Percentiles rank a stretch among this genome's conserved stretches.
Evolutionary conservation across 768 basidiomycete genomes (phyloP).

Genomic region (Leccinum broughii): DNA sequence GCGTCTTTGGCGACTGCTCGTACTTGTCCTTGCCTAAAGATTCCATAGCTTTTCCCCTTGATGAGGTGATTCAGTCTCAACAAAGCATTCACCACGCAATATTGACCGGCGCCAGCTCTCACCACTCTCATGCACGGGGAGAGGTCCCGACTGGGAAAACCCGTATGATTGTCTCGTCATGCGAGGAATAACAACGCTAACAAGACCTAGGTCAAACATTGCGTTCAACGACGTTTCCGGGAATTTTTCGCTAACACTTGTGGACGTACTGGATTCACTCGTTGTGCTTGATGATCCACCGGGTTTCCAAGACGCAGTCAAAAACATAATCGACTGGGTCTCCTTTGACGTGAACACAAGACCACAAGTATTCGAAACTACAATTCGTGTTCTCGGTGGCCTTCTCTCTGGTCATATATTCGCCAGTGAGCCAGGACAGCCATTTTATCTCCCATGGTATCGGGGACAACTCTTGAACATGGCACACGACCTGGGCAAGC

Average conservation of each 20-base stretch:
- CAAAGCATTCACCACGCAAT: conserved; percentile 1
- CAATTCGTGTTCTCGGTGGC: conserved; percentile 91
- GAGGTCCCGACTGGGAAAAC: conserved; percentile 84
- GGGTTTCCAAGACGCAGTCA: conserved; percentile 85
- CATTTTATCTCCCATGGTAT: conserved; percentile 85
- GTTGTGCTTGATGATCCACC: conserved; percentile 80
- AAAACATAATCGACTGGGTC: conserved; percentile 77
- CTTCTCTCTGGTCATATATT: conserved; percentile 84
- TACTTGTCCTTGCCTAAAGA: conserved; percentile 22
- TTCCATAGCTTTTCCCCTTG: conserved; percentile 73
- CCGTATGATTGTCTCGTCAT: conserved; percentile 53
- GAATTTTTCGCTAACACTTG: conserved; percentile 84
- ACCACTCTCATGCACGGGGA: conserved; percentile 82
- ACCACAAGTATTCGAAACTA: conserved; percentile 98
- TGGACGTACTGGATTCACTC: conserved; percentile 84
- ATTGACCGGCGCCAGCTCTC: conserved; percentile 56
- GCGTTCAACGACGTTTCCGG: conserved; percentile 92
- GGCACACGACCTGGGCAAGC: conserved; percentile 83
- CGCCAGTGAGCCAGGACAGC: conserved; percentile 63
- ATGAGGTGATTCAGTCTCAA: conserved; percentile 57
- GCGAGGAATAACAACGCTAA: conserved; percentile 13
- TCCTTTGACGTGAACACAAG: conserved; percentile 92
- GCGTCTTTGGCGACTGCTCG: conserved; percentile 16
- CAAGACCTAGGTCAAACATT: conserved; percentile 55
- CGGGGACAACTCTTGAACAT: conserved; percentile 72